These are phyloP conservation scores for Priceomyces castillae DNA, from an alignment of 805 yeast genomes.

Conservation along the genomic window DNA sequence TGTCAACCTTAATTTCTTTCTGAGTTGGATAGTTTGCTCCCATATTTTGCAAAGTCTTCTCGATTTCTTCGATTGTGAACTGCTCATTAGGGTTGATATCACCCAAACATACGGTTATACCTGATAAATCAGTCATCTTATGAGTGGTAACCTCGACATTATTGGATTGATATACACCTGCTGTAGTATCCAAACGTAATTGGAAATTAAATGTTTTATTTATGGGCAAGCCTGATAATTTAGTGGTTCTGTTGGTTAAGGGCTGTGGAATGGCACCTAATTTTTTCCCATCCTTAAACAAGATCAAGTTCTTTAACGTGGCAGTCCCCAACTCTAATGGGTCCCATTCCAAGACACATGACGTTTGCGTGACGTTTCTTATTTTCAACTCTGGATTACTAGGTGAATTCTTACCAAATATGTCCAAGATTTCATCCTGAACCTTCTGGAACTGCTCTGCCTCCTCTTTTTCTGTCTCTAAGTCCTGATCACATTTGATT, in stretches of 20 bases:
- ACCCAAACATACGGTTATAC: conserved; percentile 89
- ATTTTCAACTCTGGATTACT: conserved; percentile 63
- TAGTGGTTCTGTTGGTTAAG: conserved; percentile 70
- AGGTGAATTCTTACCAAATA: conserved; percentile 76
- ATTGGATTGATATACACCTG: conserved; percentile 79
- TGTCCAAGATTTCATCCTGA: conserved; percentile 69
- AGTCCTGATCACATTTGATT: conserved; percentile 77
- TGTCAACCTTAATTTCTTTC: conserved; percentile 72
- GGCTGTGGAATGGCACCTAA: conserved; percentile 86
- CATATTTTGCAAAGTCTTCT: conserved; percentile 58
- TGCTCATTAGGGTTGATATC: conserved; percentile 59
- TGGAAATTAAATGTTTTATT: conserved; percentile 80
- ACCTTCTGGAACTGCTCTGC: conserved; percentile 54
- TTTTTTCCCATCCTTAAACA: conserved; percentile 72
- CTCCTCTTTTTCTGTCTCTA: conserved; percentile 61
- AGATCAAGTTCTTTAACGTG: conserved; percentile 65
- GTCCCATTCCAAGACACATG: conserved; percentile 95
- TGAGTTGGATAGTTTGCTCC: conserved; percentile 79
- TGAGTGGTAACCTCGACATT: conserved; percentile 74
- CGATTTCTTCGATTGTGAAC: conserved; percentile 51
- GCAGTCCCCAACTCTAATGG: conserved; percentile 80
- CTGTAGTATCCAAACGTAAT: conserved; percentile 79
- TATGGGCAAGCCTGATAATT: conserved; percentile 86
- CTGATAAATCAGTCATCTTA: conserved; percentile 92
- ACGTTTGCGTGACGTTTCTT: conserved; percentile 86